Base-by-base conservation (phyloP, 345 rosid species). In the Salix dunnii region DNA sequence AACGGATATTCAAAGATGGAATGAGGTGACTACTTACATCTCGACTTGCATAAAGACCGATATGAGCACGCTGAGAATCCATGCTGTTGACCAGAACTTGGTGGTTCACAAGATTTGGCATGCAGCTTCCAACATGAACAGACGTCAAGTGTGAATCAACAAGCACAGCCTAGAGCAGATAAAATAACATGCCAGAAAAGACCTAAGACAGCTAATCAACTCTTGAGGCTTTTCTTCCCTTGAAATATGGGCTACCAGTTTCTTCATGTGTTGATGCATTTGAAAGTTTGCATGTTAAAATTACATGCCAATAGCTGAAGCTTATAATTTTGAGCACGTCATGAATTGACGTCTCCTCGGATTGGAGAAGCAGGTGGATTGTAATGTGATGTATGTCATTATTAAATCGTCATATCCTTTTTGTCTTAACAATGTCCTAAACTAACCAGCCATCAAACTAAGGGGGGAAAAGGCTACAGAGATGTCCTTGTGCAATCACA, bases 11-110 rank as follows among this genome's bases (percentile, higher is more conserved):
- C 67, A 46, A 46, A 64, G n/a, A 31, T 46, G 64, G 65, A 66
- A 49, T 20, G 28, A 38, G 67, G 75, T 73, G 76, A 71, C 65
- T 13, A n/a, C 96, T 91, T 91, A 96, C 99, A 80, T 94, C 99
- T 68, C 72, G 81, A 86, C 85, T 89, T 49, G 99, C 98, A 69
- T 88, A 96, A 13, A 96, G 88, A 82, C 99, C 99, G 28, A 96
- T 90, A 78, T 91, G 97, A 82, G 92, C 84, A 28, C 85, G 89
- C 60, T 82, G 84, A 64, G 90, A 83, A 74, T 96, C 97, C 97
- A 96, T 94, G 87, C 98, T 91, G 68, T 92, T 88, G 74, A 94
- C 85, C 30, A 96, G 87, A 80, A 96, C 98, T 88, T 92, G 99
- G 80, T 88, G 84, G 73, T 81, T 88, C 70, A 82, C 84, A 65